Base-by-base conservation (phyloP, 352 stramenopile species). In the Blastocystis sp. region DNA sequence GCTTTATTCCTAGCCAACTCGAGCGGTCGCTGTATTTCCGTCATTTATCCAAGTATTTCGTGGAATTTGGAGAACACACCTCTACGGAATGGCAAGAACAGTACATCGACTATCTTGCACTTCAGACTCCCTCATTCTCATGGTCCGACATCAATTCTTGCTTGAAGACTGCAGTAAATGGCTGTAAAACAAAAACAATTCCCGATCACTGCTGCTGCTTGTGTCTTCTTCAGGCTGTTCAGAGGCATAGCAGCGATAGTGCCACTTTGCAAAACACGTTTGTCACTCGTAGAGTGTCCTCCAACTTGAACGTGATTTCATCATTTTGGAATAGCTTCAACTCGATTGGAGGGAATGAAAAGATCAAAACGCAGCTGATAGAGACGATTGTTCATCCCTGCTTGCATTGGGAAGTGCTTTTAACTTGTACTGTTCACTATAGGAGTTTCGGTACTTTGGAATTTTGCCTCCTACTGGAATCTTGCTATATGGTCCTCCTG, bases 401-500 rank as follows among this genome's bases (percentile, higher is more conserved):
- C 50, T 64, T 81, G 50, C 70, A 81, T 16, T 65, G 43, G 70
- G 37, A 81, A 26, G 70, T 64, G 1, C 4, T 20, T 16, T 30
- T 18, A 0, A 66, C n/a, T 9, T 13, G 24, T 3, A 9, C 37
- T 6, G 53, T 43, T 63, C 3, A 81, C 9, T 7, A 4, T 11
- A 62, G 65, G 70, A 50, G 39, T 47, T 81, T 65, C 54, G 16
- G 20, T 53, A 81, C 18, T 81, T 64, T 41, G 45, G 20, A 34
- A 43, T 81, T 8, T 24, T 53, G 50, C 70, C 45, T 7, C 70
- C 70, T 7, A 81, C 70, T 34, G 70, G 70, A 34, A 63, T 81
- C 8, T 26, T 81, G 20, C 70, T 81, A 26, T 81, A 81, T 26
- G 70, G 70, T 47, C 70, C 70, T 30, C 70, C 70, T 41, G 70